Conservation (phyloP, 2,329 filamentous ascomycete species). For the Aureobasidium uvarum region DNA sequence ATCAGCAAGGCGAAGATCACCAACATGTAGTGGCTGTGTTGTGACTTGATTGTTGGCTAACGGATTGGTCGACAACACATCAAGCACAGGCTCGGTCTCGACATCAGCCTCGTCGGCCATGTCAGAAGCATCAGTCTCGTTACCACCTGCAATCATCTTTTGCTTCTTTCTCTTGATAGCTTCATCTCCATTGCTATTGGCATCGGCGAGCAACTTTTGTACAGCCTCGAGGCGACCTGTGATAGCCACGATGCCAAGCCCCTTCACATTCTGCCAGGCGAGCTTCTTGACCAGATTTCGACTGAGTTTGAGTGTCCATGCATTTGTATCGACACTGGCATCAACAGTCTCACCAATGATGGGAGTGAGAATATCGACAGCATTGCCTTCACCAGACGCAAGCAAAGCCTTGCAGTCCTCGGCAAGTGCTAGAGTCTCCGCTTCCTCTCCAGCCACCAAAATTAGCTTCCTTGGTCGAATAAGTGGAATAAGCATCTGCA, state of each 20-base stretch:
- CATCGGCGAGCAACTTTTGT: constrained; percentile 43
- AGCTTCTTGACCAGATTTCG: constrained; percentile 80
- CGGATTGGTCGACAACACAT: constrained; percentile 60
- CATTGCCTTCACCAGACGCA: constrained; percentile 44
- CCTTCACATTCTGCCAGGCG: constrained; percentile 92
- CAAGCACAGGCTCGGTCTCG: constrained; percentile 52
- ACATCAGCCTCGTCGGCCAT: constrained; percentile 47
- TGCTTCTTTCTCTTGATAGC: constrained; percentile 49
- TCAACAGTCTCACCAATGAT: constrained; percentile 70
- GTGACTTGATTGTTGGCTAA: constrained; percentile 63
- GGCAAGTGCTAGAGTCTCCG: constrained; percentile 76
- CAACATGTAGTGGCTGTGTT: constrained; percentile 88
- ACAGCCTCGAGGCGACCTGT: constrained; percentile 65
- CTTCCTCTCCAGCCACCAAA: constrained; percentile 74
- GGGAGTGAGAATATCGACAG: constrained; percentile 73
- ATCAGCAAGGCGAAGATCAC: constrained; percentile 85
- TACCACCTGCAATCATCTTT: constrained; percentile 51
- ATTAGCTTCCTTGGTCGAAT: constrained; percentile 94
- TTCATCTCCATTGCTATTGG: constrained; percentile 41
- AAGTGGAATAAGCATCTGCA: constrained; percentile 91
- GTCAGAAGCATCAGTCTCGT: constrained; percentile 45
- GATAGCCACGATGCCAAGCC: constrained; percentile 86
- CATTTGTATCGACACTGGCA: constrained; percentile 95
- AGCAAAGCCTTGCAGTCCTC: constrained; percentile 72
- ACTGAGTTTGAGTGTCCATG: constrained; percentile 91